Evolutionary conservation across 2,329 filamentous ascomycete species (phyloP).

Genomic region (Aspergillus nomiae): DNA sequence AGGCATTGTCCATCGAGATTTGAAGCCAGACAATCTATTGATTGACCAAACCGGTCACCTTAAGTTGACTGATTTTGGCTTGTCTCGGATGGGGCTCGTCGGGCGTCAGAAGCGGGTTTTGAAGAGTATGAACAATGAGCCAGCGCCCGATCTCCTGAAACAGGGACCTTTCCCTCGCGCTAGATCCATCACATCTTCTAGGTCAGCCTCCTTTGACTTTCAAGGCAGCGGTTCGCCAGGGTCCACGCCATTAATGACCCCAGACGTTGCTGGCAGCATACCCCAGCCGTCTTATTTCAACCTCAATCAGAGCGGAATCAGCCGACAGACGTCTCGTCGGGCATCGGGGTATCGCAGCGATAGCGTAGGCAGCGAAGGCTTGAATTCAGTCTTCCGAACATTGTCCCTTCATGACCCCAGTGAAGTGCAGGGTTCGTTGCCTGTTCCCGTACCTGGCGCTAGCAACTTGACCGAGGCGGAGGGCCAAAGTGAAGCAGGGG

Average conservation of each 20-base stretch:
- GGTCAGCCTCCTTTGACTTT: constrained; percentile 91
- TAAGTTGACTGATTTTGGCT: constrained; percentile 95
- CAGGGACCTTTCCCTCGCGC: constrained; percentile 87
- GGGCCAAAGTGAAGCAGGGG: constrained; percentile 68
- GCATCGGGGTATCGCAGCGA: constrained; percentile 86
- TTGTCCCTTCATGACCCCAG: constrained; percentile 70
- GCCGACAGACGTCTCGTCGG: constrained; percentile 64
- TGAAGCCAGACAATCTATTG: constrained; percentile 95
- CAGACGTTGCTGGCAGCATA: constrained; percentile 68
- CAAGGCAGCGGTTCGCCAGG: constrained; percentile 78
- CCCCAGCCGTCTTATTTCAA: constrained; percentile 93
- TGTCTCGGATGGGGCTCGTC: constrained; percentile 95
- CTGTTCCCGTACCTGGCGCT: constrained; percentile 34
- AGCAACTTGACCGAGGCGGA: constrained; percentile 70
- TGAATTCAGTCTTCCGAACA: constrained; percentile 78
- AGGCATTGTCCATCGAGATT: constrained; percentile 92
- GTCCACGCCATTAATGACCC: constrained; percentile 83
- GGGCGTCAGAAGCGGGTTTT: constrained; percentile 93
- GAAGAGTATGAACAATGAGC: constrained; percentile 69
- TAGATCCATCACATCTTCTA: constrained; percentile 82
- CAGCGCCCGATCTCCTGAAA: constrained; percentile 89
- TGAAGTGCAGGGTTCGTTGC: constrained; percentile 46
- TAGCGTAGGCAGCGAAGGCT: constrained; percentile 83
- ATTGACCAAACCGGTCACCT: constrained; percentile 97
- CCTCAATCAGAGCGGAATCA: constrained; percentile 55